Evolutionary conservation across 2,329 filamentous ascomycete species (phyloP), one percentile per base, ranked within the genome.

Genomic region (Dactylonectria macrodidyma): DNA sequence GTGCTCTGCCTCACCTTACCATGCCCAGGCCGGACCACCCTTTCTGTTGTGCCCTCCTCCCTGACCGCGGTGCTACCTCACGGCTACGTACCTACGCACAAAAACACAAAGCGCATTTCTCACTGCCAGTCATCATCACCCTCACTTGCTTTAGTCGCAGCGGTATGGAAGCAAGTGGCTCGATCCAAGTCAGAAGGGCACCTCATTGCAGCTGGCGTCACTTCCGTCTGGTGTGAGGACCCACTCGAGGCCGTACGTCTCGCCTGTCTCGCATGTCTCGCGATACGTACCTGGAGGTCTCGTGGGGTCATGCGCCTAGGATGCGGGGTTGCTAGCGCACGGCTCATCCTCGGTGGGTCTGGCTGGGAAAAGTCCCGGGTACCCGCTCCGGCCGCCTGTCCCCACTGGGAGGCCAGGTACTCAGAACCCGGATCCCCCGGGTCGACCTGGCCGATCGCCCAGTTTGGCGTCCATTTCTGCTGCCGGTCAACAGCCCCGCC

Each of bases 221-320:
- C 59, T 70, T 58, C 51, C 58, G 56, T 69, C 68, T 72, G 65
- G 71, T 65, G 66, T 69, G 68, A 72, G 66, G 71, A 69, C 71
- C 71, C 71, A 72, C 71, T 55, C 24, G 34, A 57, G 38, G 62
- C 63, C 70, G 65, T 70, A 67, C 65, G 65, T 71, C 65, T 67
- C 51, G 58, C 63, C 63, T 62, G 63, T 67, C 61, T 65, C 50
- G 54, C 62, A 61, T 62, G 56, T 59, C 65, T 41, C 22, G 61
- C 61, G 48, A 57, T 65, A 65, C 62, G 66, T 68, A 62, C 63
- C 62, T 51, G 46, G 51, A 56, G 59, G 65, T 65, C 68, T 69
- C 69, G 66, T 65, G 69, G 68, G 69, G 69, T 71, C 69, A 71
- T 69, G 69, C 69, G 69, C 68, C 62, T 63, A 36, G 66, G 65